phyloP scores from a whole-genome alignment of 2,329 filamentous ascomycete species.

The Aspergillus sp. region DNA sequence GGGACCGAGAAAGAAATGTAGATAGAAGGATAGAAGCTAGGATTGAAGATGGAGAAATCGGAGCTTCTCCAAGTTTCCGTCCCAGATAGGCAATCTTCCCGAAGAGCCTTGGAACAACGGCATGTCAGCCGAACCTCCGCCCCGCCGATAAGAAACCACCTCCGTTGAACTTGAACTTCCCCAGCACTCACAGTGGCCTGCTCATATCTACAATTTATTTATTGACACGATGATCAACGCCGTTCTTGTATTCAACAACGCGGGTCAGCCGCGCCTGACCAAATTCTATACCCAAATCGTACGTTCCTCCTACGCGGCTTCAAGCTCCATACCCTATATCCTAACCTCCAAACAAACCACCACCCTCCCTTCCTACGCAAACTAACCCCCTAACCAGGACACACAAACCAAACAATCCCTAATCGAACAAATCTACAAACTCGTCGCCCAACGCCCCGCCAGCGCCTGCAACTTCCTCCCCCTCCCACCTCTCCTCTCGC shows the following conservation, averaged over 20 bases:
- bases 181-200: too few species aligned
- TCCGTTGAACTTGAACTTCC: background rate
- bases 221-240: constrained; percentile 99
- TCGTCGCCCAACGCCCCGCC: constrained; percentile 87
- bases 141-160: background rate
- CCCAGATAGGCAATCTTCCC: constrained; percentile 1
- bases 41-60: background rate
- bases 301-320: constrained; percentile 23
- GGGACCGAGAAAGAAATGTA: too few species aligned
- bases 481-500: constrained; percentile 62
- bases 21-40: background rate
- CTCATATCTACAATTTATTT: too few species aligned
- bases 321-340: background rate
- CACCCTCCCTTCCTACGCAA: background rate
- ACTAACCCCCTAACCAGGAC: constrained; percentile 62
- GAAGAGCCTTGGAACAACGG: background rate
- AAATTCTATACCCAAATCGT: constrained; percentile 99
- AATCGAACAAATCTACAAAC: constrained; percentile 94
- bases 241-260: constrained; percentile 97
- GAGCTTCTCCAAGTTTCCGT: background rate
- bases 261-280: constrained; percentile 91
- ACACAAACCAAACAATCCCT: constrained; percentile 95
- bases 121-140: background rate
- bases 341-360: background rate
- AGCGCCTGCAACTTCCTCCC: constrained; percentile 98